Evolutionary conservation across 164 flowering plant genomes (phyloP).

Genomic region (Nelumbo lutea): DNA sequence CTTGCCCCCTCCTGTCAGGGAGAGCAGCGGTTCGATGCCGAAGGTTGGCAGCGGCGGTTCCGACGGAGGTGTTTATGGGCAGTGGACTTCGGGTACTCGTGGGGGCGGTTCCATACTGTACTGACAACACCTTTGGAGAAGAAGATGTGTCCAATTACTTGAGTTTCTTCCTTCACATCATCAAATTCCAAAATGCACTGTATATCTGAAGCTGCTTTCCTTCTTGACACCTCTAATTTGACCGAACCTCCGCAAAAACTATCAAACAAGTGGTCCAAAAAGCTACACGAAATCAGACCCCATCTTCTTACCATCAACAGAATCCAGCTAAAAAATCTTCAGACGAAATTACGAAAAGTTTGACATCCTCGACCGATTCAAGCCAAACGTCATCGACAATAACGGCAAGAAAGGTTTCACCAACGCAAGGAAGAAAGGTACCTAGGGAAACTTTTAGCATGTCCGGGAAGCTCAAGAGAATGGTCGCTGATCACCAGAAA

Average conservation of each 20-base stretch:
- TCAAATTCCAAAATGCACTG: too few species aligned
- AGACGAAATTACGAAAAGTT: constrained; percentile 3
- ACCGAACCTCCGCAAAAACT: constrained; percentile 8
- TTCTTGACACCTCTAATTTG: constrained; percentile 12
- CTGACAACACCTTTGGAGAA: too few species aligned
- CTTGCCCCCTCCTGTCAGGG: too few species aligned
- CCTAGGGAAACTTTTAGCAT: constrained; percentile 43
- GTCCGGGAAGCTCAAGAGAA: constrained; percentile 78
- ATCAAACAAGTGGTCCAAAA: constrained; percentile 20
- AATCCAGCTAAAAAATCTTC: constrained; percentile 11
- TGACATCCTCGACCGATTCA: constrained; percentile 9
- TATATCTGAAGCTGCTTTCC: constrained; percentile 16
- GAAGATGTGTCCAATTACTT: too few species aligned
- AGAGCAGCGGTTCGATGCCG: too few species aligned
- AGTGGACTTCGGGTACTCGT: too few species aligned
- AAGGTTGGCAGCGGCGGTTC: too few species aligned
- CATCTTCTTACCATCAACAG: background rate
- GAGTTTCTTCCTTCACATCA: too few species aligned
- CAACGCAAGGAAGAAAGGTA: constrained; percentile 32
- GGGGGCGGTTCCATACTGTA: too few species aligned
- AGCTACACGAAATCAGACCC: background rate
- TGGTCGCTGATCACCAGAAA: constrained; percentile 56
- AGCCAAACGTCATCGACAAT: background rate
- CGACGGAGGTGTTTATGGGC: too few species aligned
- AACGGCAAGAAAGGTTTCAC: constrained; percentile 10